phyloP scores from a whole-genome alignment of 1,139 yeast species.

The Yamadazyma trypodendri region DNA sequence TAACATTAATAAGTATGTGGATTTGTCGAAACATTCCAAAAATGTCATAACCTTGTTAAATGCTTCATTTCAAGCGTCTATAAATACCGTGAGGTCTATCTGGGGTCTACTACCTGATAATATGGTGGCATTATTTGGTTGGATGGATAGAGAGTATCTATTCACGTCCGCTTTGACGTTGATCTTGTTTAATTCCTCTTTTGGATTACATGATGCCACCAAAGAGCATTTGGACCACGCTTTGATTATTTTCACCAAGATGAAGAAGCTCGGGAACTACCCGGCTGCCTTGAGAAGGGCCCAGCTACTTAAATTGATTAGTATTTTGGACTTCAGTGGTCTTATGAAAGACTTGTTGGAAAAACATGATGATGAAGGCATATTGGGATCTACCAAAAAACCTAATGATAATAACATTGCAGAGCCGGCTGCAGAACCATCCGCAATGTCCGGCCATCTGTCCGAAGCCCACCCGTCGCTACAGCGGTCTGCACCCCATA shows the following conservation, averaged over 20 bases:
- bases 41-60: constrained; percentile 68
- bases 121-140: constrained; percentile 82
- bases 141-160: constrained; percentile 85
- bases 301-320: constrained; percentile 63
- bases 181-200: constrained; percentile 73
- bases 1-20: constrained; percentile 55
- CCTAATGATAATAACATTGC: too few relatives aligned
- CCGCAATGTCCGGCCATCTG: neutral
- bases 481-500: neutral
- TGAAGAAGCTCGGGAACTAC: constrained; percentile 74
- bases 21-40: constrained; percentile 65
- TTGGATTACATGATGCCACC: constrained; percentile 80
- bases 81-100: constrained; percentile 70
- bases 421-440: too few relatives aligned
- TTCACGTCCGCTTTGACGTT: constrained; percentile 81
- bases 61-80: constrained; percentile 82
- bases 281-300: constrained; percentile 77
- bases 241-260: constrained; percentile 62
- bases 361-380: constrained; percentile 54
- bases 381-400: too few relatives aligned
- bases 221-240: constrained; percentile 74
- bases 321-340: constrained; percentile 67
- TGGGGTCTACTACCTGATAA: constrained; percentile 74
- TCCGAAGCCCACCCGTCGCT: neutral
- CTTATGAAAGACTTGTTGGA: constrained; percentile 55